A percentile compares a stretch with the other conserved stretches of the same genome.
Conservation (phyloP, 768 basidiomycete genomes). For the Boletales sp. region DNA sequence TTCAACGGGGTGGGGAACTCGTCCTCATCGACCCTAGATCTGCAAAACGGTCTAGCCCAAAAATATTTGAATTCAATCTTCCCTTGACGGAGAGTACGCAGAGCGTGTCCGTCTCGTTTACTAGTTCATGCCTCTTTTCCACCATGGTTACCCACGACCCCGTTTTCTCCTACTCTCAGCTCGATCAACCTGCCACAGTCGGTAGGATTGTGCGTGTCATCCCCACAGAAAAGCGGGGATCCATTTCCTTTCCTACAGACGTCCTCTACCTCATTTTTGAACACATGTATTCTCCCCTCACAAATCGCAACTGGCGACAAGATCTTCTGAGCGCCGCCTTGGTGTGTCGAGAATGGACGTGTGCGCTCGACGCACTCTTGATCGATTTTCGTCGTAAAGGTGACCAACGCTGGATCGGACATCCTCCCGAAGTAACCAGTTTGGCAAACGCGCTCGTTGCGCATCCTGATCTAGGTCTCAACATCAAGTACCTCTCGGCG, state of each 20-base stretch:
- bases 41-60: neutral
- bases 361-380: conserved; percentile 8
- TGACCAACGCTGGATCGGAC: neutral
- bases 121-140: neutral
- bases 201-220: conserved; percentile 3
- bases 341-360: conserved; percentile 10
- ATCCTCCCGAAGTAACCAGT: conserved; percentile 5
- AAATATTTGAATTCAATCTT: conserved; percentile 9
- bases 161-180: neutral
- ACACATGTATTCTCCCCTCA: neutral
- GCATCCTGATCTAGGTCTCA: conserved; percentile 1
- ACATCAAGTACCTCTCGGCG: conserved; percentile 8
- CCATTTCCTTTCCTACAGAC: conserved; percentile 5
- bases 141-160: neutral
- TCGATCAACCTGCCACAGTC: neutral
- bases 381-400: conserved; percentile 5
- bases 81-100: conserved; percentile 3
- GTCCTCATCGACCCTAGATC: neutral
- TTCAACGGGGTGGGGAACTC: neutral
- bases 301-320: neutral
- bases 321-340: conserved; percentile 6
- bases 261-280: conserved; percentile 8
- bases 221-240: neutral
- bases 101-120: conserved; percentile 14
- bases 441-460: neutral